Evolutionary conservation across 306 rosid species (phyloP).

Genomic region (Corylus avellana): DNA sequence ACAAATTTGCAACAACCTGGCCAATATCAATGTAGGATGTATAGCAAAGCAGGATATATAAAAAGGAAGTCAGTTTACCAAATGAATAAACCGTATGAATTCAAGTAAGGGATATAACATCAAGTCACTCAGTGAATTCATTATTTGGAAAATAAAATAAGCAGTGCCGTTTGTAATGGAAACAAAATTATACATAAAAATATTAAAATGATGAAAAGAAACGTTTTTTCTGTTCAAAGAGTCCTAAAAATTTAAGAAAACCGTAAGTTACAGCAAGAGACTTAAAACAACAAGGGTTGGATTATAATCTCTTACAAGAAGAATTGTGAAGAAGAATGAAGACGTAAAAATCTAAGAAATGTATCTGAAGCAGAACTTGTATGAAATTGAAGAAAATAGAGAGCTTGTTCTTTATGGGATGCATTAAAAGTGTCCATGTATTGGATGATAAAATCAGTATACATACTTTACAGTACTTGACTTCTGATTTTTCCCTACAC

Average conservation of each 20-base stretch:
- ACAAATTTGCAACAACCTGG: conserved; percentile 69
- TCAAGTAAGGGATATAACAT: neutral
- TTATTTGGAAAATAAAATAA: neutral
- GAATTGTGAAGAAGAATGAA: neutral
- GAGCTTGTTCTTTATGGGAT: neutral
- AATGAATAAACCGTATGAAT: conserved; percentile 2
- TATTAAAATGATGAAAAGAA: neutral
- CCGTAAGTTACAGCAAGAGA: neutral
- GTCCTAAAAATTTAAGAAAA: neutral
- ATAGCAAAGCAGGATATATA: too few species aligned
- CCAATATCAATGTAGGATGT: conserved; percentile 23
- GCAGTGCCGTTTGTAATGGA: neutral
- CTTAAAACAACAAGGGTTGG: neutral
- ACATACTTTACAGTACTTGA: neutral
- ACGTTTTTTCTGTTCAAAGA: neutral
- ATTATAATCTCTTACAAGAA: neutral
- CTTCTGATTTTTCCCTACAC: neutral
- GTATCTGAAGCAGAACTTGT: neutral
- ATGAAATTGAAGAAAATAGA: neutral
- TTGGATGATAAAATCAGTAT: neutral
- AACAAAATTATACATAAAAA: neutral
- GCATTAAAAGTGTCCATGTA: neutral
- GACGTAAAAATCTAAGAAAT: neutral
- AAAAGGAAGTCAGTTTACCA: conserved; percentile 17
- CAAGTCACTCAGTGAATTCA: too few species aligned